These are phyloP conservation scores for Phaeosphaeriaceae sp. DNA, from an alignment of 2,329 filamentous ascomycete species.

Conservation along the genomic window DNA sequence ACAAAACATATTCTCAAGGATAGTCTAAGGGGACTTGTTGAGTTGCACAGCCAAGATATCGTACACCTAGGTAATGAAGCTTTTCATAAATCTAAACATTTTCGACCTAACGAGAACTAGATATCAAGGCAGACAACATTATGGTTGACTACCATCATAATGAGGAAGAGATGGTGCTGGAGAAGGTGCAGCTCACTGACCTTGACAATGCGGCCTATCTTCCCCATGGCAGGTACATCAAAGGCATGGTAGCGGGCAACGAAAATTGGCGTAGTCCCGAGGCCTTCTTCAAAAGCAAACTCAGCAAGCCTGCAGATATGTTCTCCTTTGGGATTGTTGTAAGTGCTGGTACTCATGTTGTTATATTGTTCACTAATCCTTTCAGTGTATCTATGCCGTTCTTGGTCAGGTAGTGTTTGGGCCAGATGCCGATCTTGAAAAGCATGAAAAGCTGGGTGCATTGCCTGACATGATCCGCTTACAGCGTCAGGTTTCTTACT, in stretches of 20 bases:
- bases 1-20: slow-evolving; percentile 33
- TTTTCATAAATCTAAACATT: neutral
- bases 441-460: slow-evolving; percentile 29
- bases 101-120: slow-evolving; percentile 14
- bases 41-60: slow-evolving; percentile 34
- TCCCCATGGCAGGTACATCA: slow-evolving; percentile 38
- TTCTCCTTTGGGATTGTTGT: slow-evolving; percentile 41
- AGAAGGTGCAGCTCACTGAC: slow-evolving; percentile 35
- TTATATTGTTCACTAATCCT: neutral
- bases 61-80: slow-evolving; percentile 31
- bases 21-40: slow-evolving; percentile 29
- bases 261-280: slow-evolving; percentile 45
- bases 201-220: slow-evolving; percentile 48
- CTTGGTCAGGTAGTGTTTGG: slow-evolving; percentile 34
- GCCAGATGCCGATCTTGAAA: slow-evolving; percentile 31
- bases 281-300: slow-evolving; percentile 30
- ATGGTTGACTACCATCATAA: slow-evolving; percentile 27
- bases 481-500: slow-evolving; percentile 42
- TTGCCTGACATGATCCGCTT: slow-evolving; percentile 32
- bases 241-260: slow-evolving; percentile 39
- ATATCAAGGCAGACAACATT: slow-evolving; percentile 42
- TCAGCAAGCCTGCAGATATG: slow-evolving; percentile 40
- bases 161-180: slow-evolving; percentile 16
- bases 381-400: slow-evolving; percentile 35
- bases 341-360: slow-evolving; percentile 11